Percentiles rank a stretch among this genome's conserved stretches.
Evolutionary conservation across 352 stramenopile genomes (phyloP).

Genomic region (Pythium chondricola): DNA sequence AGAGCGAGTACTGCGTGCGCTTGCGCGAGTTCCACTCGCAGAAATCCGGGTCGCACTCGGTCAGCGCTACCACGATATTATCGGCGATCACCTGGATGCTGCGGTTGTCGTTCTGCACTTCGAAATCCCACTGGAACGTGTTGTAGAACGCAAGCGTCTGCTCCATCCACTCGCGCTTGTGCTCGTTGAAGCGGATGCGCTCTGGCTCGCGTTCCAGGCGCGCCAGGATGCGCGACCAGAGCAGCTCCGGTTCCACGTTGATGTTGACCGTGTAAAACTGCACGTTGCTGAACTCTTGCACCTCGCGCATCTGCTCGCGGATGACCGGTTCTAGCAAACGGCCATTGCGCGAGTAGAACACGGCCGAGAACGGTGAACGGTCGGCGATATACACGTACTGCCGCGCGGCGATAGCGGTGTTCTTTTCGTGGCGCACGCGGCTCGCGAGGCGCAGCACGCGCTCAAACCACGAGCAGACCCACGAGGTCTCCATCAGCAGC

Average conservation of each 20-base stretch:
- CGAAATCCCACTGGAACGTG: conserved; percentile 70
- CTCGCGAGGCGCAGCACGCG: conserved; percentile 70
- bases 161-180: conserved; percentile 84
- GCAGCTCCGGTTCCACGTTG: conserved; percentile 58
- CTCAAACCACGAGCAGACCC: conserved; percentile 89
- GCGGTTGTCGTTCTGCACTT: conserved; percentile 54
- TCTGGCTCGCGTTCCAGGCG: conserved; percentile 65
- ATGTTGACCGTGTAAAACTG: conserved; percentile 86
- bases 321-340: conserved; percentile 78
- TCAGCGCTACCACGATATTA: conserved; percentile 40
- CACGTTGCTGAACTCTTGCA: conserved; percentile 61
- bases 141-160: conserved; percentile 78
- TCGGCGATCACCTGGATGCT: conserved; percentile 48
- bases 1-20: conserved; percentile 26
- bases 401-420: conserved; percentile 8
- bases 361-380: conserved; percentile 76
- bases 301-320: conserved; percentile 74
- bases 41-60: conserved; percentile 58
- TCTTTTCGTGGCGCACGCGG: conserved; percentile 36
- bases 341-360: conserved; percentile 74
- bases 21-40: conserved; percentile 52
- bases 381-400: conserved; percentile 76
- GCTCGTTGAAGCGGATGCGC: conserved; percentile 71
- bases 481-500: conserved; percentile 87
- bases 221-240: conserved; percentile 70